These are phyloP conservation scores for Lizonia empirigonia DNA, from an alignment of 2,329 filamentous ascomycete species.

Conservation along the genomic window DNA sequence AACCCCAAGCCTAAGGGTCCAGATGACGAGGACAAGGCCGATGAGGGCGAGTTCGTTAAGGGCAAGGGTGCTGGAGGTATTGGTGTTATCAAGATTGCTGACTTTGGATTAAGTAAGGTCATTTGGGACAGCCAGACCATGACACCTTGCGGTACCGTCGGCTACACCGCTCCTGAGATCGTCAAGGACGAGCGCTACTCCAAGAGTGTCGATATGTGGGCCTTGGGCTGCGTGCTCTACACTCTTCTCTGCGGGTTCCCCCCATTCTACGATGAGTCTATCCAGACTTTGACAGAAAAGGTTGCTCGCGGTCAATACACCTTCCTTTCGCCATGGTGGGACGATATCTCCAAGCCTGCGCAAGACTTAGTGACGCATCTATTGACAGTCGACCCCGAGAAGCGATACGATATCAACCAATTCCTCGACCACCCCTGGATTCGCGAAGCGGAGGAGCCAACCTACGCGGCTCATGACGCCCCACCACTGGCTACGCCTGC, in stretches of 20 bases:
- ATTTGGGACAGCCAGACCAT: constrained; percentile 98
- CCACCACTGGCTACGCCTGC: constrained; percentile 74
- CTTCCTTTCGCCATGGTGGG: constrained; percentile 98
- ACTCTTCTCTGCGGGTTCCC: constrained; percentile 97
- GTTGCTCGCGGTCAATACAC: constrained; percentile 96
- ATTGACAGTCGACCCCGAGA: constrained; percentile 90
- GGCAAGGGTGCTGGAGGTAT: constrained; percentile 88
- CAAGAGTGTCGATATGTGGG: constrained; percentile 99
- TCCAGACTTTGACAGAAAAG: constrained; percentile 95
- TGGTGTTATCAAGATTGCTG: constrained; percentile 93
- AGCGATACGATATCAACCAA: constrained; percentile 90
- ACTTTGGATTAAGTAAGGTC: constrained; percentile 96
- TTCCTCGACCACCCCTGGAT: constrained; percentile 98
- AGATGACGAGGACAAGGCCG: constrained; percentile 95
- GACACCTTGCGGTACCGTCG: constrained; percentile 98
- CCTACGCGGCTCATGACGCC: constrained; percentile 69
- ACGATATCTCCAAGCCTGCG: constrained; percentile 93
- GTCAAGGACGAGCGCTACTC: constrained; percentile 99
- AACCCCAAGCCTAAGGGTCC: constrained; percentile 79
- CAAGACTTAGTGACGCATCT: constrained; percentile 94
- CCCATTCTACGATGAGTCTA: constrained; percentile 98
- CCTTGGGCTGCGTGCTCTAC: constrained; percentile 93
- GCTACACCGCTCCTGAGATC: constrained; percentile 97
- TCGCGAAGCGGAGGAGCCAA: constrained; percentile 69
- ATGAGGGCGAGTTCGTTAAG: constrained; percentile 89